Evolutionary conservation across 129 eudicot genomes (phyloP).

Genomic region (carrot (Daucus carota)): DNA sequence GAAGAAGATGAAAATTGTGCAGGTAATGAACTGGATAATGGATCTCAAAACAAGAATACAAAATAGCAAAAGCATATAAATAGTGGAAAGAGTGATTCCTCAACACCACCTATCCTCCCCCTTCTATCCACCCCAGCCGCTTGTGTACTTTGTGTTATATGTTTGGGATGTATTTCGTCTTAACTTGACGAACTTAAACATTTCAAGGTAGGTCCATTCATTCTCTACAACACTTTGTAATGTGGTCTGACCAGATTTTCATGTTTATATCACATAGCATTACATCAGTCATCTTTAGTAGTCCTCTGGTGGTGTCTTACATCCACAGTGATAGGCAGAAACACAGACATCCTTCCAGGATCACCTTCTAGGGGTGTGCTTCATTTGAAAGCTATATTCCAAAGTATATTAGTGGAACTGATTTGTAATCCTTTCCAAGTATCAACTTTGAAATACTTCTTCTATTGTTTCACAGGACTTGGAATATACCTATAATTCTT

Average conservation of each 20-base stretch:
- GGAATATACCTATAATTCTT: not conserved
- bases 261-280: not conserved
- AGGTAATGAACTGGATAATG: slow-evolving; percentile 33
- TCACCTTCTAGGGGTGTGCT: not conserved
- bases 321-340: not conserved
- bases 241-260: not conserved
- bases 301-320: not conserved
- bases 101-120: not conserved
- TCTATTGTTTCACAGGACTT: not conserved
- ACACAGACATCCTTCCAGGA: not conserved
- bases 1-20: slow-evolving; percentile 77
- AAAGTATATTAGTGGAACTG: not conserved
- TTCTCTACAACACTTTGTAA: not conserved
- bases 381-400: not conserved
- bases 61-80: not conserved
- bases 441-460: not conserved
- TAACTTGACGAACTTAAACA: not conserved
- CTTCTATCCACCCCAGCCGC: not conserved
- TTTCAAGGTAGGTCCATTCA: not conserved
- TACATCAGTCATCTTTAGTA: not conserved
- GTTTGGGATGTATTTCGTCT: not conserved
- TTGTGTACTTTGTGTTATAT: not conserved
- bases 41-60: not conserved
- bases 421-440: not conserved
- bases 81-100: not conserved